Base-by-base conservation (phyloP, 2,329 filamentous ascomycete genomes). In the Curvularia hawaiiensis region DNA sequence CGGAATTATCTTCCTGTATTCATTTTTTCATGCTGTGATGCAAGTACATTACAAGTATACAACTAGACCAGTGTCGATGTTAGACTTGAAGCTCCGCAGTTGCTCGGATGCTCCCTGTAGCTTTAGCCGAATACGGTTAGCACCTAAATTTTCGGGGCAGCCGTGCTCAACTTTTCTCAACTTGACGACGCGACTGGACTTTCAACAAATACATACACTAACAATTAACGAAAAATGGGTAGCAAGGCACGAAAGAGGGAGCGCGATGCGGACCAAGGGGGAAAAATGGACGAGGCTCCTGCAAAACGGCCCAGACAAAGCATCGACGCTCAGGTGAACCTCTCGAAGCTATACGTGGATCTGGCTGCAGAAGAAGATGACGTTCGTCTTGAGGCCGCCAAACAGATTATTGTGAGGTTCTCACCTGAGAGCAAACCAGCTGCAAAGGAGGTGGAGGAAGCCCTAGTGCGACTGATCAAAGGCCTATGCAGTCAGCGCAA, bases 401-500 rank as follows among this genome's bases (percentile, higher is more conserved):
- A 77, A 60, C 72, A 78, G 24, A 69, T 83, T 24, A 72, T 82
- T 28, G 64, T 74, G 40, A 76, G 71, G 41, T 73, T 82, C 20
- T 75, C 77, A 4, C 69, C 73, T 5, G 71, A 78, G 41, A 74
- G 68, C 38, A 64, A 73, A 8, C 76, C 78, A 22, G 66, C 72
- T 38, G 68, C 71, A 9, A 68, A 77, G 39, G 71, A 75, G 31
- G 70, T 80, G 20, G 74, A 80, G 46, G 71, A 73, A 26, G 75
- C 75, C 4, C 61, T 81, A 20, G 73, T 72, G 28, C 73, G 80
- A 50, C 81, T 99, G 38, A 91, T 97, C 74, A 87, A 91, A 53
- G 95, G 95, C 40, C 86, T 98, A 18, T 92, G 93, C 60, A 97
- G 92, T 74, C 89, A 92, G 53, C 88, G 92, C 56, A 97, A 97